Conservation (phyloP, 306 rosid species). For the Acacia melanoxylon region DNA sequence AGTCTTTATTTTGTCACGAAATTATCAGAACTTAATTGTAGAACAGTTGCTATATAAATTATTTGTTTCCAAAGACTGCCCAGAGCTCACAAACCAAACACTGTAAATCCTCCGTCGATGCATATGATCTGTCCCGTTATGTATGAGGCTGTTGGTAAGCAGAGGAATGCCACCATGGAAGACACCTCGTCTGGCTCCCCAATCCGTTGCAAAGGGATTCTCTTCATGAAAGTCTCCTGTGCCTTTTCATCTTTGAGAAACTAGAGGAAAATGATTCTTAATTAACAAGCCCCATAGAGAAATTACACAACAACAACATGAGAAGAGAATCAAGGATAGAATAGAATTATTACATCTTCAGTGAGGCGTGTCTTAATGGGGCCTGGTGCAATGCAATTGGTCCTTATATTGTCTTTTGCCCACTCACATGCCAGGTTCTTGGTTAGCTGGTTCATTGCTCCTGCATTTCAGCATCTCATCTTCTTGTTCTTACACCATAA, state of each 20-base stretch:
- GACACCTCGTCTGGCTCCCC: slow-evolving; percentile 58
- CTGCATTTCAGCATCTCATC: slow-evolving; percentile 19
- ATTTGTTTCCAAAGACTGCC: background rate
- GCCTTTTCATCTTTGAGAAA: background rate
- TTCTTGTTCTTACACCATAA: background rate
- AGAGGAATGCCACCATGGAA: slow-evolving; percentile 55
- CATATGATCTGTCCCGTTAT: slow-evolving; percentile 58
- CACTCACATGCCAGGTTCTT: slow-evolving; percentile 60
- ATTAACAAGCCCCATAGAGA: background rate
- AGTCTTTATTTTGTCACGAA: background rate
- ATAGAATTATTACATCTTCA: background rate
- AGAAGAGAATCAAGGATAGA: background rate
- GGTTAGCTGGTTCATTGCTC: slow-evolving; percentile 53
- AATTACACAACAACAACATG: background rate
- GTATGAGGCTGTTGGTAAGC: slow-evolving; percentile 68
- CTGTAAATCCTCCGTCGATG: slow-evolving; percentile 59
- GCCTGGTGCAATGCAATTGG: slow-evolving; percentile 53
- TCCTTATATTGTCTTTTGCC: slow-evolving; percentile 63
- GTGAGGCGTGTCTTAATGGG: background rate
- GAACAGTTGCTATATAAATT: background rate
- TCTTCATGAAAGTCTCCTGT: background rate
- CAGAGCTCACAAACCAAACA: slow-evolving; percentile 18
- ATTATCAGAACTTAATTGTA: background rate
- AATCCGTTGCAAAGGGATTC: slow-evolving; percentile 46
- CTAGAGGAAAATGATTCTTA: background rate